These are phyloP conservation scores for Globisporangium nodosum DNA, from an alignment of 352 stramenopile genomes.

Conservation along the genomic window DNA sequence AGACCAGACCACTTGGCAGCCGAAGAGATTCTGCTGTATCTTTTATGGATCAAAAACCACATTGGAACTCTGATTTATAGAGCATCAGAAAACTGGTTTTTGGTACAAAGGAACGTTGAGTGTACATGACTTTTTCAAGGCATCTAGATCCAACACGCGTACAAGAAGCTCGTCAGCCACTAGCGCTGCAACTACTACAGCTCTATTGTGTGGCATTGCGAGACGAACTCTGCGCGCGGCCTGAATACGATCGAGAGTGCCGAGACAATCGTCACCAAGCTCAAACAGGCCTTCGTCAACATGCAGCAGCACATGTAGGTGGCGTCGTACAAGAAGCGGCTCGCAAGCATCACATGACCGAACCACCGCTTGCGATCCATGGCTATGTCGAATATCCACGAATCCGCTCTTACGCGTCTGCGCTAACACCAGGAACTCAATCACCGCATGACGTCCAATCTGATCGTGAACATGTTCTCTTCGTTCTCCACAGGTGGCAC, in stretches of 20 bases:
- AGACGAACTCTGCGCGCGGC: conserved; percentile 67
- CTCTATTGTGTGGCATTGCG: conserved; percentile 69
- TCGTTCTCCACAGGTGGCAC: conserved; percentile 3
- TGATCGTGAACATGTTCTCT: conserved; percentile 8
- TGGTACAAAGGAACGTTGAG: no score
- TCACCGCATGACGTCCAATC: conserved; percentile 27
- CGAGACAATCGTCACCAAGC: conserved; percentile 49
- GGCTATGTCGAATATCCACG: conserved; percentile 62
- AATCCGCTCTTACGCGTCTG: conserved; percentile 49
- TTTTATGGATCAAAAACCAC: no score
- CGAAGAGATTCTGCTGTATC: no score
- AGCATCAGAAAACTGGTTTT: no score
- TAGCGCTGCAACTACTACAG: conserved; percentile 81
- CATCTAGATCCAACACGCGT: conserved; percentile 36
- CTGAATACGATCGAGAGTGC: conserved; percentile 68
- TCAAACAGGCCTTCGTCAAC: conserved; percentile 62
- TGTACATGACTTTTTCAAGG: no score
- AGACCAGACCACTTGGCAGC: no score
- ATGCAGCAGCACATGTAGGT: conserved; percentile 69
- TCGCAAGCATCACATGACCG: conserved; percentile 53
- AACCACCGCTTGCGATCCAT: conserved; percentile 53
- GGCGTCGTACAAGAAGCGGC: conserved; percentile 57
- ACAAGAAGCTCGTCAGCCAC: conserved; percentile 51
- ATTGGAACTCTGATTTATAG: no score
- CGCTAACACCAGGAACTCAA: conserved; percentile 68